Conservation (phyloP, 306 rosid genomes). For the Trichosanthes cucumerina region DNA sequence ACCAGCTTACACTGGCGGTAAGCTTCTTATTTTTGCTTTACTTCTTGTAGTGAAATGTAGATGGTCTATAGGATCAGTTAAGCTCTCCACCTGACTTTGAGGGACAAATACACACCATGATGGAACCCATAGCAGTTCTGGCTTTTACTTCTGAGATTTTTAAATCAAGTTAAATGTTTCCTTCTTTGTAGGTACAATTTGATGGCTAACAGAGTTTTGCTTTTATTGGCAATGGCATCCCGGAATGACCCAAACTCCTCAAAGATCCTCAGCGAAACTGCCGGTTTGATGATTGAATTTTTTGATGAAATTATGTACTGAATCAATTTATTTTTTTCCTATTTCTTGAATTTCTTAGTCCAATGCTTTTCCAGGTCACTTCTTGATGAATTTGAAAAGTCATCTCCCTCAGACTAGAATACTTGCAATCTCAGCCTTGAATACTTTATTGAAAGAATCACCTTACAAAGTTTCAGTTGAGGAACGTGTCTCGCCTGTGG, state of each 20-base stretch:
- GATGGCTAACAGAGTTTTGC: conserved; percentile 94
- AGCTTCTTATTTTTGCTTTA: background rate
- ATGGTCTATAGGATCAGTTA: background rate
- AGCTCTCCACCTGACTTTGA: background rate
- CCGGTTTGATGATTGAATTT: conserved; percentile 40
- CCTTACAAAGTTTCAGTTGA: conserved; percentile 69
- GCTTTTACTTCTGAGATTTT: background rate
- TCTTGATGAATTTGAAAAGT: conserved; percentile 81
- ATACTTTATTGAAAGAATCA: conserved; percentile 84
- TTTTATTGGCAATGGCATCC: conserved; percentile 86
- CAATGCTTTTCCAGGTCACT: conserved; percentile 61
- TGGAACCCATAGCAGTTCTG: background rate
- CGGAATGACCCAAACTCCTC: conserved; percentile 72
- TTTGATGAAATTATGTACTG: background rate
- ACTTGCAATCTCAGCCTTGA: conserved; percentile 91
- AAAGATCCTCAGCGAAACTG: conserved; percentile 77
- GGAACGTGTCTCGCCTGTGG: conserved; percentile 26
- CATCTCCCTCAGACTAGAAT: conserved; percentile 99
- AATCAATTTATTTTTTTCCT: background rate
- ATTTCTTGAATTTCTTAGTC: background rate
- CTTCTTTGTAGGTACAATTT: conserved; percentile 67
- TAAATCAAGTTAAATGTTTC: background rate
- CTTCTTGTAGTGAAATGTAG: background rate
- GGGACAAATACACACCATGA: background rate
- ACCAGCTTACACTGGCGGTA: conserved; percentile 97